Percentiles rank a stretch among this genome's conserved stretches.
phyloP scores from a whole-genome alignment of 805 yeast genomes.

The Kuraishia cidri region DNA sequence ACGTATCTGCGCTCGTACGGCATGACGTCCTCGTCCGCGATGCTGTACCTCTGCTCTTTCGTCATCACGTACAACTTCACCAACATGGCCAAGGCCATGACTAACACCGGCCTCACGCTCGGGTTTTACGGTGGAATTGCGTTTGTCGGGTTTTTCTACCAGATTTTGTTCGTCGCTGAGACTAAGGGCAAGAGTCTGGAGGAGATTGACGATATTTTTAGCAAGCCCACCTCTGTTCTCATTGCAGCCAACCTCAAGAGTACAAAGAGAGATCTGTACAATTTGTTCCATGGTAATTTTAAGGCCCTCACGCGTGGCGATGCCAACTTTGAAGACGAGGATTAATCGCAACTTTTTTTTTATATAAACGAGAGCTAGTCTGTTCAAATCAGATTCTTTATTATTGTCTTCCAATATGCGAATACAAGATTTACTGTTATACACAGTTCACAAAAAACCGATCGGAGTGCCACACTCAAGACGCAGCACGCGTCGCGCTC shows the following conservation, averaged over 20 bases:
- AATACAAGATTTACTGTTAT: too few species aligned
- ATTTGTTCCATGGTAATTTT: conserved; percentile 10
- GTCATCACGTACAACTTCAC: conserved; percentile 58
- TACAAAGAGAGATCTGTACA: conserved; percentile 10
- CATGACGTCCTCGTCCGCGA: conserved; percentile 52
- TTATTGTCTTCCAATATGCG: too few species aligned
- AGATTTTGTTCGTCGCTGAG: conserved; percentile 49
- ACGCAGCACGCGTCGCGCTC: too few species aligned
- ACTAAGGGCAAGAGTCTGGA: conserved; percentile 56
- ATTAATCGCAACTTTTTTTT: too few species aligned
- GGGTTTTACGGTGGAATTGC: conserved; percentile 68
- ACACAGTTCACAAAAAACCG: too few species aligned
- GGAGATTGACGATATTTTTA: conserved; percentile 53
- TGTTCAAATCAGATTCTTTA: too few species aligned
- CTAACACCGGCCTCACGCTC: conserved; percentile 51
- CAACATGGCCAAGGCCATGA: conserved; percentile 44
- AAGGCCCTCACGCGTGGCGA: conserved; percentile 5
- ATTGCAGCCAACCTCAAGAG: conserved; percentile 24
- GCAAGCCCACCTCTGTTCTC: conserved; percentile 31
- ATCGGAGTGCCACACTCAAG: too few species aligned
- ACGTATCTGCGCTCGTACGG: conserved; percentile 53
- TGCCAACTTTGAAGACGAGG: too few species aligned
- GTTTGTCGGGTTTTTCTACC: conserved; percentile 44
- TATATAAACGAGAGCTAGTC: too few species aligned
- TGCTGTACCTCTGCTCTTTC: conserved; percentile 53